A percentile compares a stretch with the other conserved stretches of the same genome.
Evolutionary conservation across 176 grass and related monocot species (phyloP).

Genomic region (Zizania latifolia): DNA sequence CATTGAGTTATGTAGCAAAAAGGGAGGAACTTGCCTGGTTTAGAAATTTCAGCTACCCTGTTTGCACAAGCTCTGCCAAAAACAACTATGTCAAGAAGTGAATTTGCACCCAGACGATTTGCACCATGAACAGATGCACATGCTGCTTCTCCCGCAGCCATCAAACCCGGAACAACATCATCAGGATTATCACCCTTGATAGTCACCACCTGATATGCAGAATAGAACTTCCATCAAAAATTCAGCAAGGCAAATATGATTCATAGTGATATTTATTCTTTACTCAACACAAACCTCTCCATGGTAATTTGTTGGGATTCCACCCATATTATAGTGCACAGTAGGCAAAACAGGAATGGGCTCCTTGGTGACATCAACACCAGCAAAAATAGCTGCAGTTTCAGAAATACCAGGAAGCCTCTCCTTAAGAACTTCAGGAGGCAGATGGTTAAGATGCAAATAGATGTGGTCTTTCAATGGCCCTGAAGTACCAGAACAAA

Average conservation of each 20-base stretch:
- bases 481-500: slow-evolving; percentile 40
- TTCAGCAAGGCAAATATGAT: background rate
- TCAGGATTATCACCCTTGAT: slow-evolving; percentile 62
- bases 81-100: slow-evolving; percentile 80
- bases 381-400: slow-evolving; percentile 95
- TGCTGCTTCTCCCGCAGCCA: slow-evolving; percentile 80
- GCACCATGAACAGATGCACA: slow-evolving; percentile 83
- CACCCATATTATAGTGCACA: slow-evolving; percentile 98
- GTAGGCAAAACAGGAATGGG: slow-evolving; percentile 97
- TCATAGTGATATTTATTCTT: slow-evolving; percentile 5
- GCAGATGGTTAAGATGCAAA: slow-evolving; percentile 77
- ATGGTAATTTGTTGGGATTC: slow-evolving; percentile 94
- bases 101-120: slow-evolving; percentile 75
- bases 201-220: slow-evolving; percentile 54
- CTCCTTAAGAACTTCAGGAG: slow-evolving; percentile 86
- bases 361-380: slow-evolving; percentile 96
- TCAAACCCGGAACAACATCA: slow-evolving; percentile 53
- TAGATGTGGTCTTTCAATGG: slow-evolving; percentile 92
- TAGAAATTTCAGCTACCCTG: slow-evolving; percentile 64
- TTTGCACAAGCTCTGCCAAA: slow-evolving; percentile 89
- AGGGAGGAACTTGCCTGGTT: slow-evolving; percentile 46
- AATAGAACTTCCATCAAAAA: slow-evolving; percentile 22
- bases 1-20: background rate
- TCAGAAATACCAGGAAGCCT: slow-evolving; percentile 97
- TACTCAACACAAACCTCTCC: slow-evolving; percentile 58